Conservation (phyloP, 1,284 basidiomycete genomes). For the Malassezia psittaci region DNA sequence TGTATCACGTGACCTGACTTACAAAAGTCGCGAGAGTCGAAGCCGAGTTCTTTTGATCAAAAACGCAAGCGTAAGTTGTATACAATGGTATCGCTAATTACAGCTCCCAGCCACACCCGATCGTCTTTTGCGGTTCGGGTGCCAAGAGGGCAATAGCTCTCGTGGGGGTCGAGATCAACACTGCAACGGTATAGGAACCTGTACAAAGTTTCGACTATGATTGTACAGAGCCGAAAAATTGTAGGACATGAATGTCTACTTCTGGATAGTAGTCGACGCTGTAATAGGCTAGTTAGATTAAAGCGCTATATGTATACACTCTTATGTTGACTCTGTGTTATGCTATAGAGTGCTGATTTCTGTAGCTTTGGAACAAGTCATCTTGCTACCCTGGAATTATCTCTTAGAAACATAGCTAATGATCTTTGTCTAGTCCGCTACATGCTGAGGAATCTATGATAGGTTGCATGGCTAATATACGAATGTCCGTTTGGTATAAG, state of each 20-base stretch:
- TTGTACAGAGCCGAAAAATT: conserved; percentile 17
- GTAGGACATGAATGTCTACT: conserved; percentile 11
- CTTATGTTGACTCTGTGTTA: no score
- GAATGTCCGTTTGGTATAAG: no score
- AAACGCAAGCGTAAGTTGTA: conserved; percentile 37
- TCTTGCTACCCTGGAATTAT: no score
- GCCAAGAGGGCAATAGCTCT: conserved; percentile 17
- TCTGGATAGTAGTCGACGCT: neutral
- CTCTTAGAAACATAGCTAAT: no score
- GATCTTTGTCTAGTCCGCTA: no score
- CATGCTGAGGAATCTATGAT: no score
- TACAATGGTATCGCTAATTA: neutral
- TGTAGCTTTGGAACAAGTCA: no score
- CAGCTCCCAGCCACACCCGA: conserved; percentile 41
- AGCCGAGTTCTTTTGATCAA: conserved; percentile 24
- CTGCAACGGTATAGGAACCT: conserved; percentile 21
- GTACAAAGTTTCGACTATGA: conserved; percentile 15
- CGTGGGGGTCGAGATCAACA: conserved; percentile 18
- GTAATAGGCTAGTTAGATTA: neutral
- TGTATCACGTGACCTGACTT: neutral
- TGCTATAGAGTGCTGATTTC: no score
- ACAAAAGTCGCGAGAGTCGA: no score
- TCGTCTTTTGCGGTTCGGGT: conserved; percentile 14
- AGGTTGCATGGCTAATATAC: no score
- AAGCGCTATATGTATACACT: no score